Evolutionary conservation across 2,329 filamentous ascomycete genomes (phyloP).

Genomic region (Xylariaceae sp.): DNA sequence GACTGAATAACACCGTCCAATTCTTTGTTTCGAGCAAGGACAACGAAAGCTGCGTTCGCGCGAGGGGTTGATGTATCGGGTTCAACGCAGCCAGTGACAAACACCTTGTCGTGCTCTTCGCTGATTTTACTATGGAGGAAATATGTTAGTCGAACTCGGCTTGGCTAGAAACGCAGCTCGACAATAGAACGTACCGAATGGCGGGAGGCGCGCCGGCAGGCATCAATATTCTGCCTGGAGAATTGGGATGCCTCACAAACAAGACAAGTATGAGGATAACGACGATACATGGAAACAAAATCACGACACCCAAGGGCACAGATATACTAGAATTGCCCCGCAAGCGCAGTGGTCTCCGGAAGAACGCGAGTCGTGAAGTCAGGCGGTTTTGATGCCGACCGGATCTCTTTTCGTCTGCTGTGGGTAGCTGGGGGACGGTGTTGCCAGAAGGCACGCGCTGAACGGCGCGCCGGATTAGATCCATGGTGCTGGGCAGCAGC

Average conservation of each 20-base stretch:
- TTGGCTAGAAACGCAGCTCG: background rate
- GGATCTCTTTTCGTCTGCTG: slow-evolving; percentile 45
- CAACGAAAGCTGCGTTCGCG: slow-evolving; percentile 93
- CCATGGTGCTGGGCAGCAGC: slow-evolving; percentile 37
- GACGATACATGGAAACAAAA: slow-evolving; percentile 88
- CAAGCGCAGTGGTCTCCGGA: slow-evolving; percentile 80
- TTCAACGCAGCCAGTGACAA: slow-evolving; percentile 83
- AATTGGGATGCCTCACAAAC: slow-evolving; percentile 82
- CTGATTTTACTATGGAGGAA: slow-evolving; percentile 74
- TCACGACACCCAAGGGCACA: slow-evolving; percentile 84
- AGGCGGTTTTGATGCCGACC: slow-evolving; percentile 32
- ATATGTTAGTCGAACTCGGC: background rate
- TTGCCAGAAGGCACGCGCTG: slow-evolving; percentile 42
- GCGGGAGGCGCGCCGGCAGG: slow-evolving; percentile 82
- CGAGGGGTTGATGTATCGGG: slow-evolving; percentile 73
- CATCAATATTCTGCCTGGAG: slow-evolving; percentile 77
- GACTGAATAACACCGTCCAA: slow-evolving; percentile 94
- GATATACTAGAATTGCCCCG: slow-evolving; percentile 90
- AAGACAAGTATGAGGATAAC: slow-evolving; percentile 86
- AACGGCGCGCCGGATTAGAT: slow-evolving; percentile 53
- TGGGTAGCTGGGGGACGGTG: slow-evolving; percentile 40
- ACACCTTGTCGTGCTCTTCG: slow-evolving; percentile 95
- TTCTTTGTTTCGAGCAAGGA: slow-evolving; percentile 93
- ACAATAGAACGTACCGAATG: slow-evolving; percentile 65
- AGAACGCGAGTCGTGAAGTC: slow-evolving; percentile 65